Conservation (phyloP, 305 asterid genomes). For the Plantago rigida region DNA sequence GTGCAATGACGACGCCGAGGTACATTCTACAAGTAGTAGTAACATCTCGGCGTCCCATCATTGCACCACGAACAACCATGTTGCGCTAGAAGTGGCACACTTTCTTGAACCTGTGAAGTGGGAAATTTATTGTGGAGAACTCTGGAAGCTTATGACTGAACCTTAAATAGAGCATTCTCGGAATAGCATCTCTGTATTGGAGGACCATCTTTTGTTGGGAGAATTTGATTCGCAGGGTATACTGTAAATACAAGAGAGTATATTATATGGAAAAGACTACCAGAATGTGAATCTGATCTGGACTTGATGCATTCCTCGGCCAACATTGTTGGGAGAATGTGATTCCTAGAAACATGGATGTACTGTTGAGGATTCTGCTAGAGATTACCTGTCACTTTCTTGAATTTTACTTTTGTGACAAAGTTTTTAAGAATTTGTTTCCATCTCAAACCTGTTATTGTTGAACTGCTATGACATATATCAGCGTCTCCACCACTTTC, state of each 20-base stretch:
- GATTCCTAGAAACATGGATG: slow-evolving; percentile 17
- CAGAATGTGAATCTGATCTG: slow-evolving; percentile 12
- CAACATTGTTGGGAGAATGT: slow-evolving; percentile 20
- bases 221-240: slow-evolving; percentile 15
- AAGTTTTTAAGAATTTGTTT: slow-evolving; percentile 12
- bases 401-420: neutral
- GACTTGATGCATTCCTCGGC: slow-evolving; percentile 1
- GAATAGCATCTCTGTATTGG: neutral
- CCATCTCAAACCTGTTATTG: neutral
- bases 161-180: slow-evolving; percentile 18
- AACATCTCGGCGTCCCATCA: slow-evolving; percentile 34
- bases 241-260: neutral
- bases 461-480: no score
- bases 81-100: slow-evolving; percentile 6
- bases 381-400: slow-evolving; percentile 18
- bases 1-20: slow-evolving; percentile 41
- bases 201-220: neutral
- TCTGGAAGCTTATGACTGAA: slow-evolving; percentile 15
- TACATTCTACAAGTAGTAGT: neutral
- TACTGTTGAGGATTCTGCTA: slow-evolving; percentile 4
- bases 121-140: neutral
- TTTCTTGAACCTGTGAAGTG: neutral
- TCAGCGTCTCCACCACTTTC: no score
- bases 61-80: slow-evolving; percentile 39
- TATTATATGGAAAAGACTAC: neutral